Evolutionary conservation across 2,329 filamentous ascomycete genomes (phyloP).

Genomic region (Hypoxylon sp.): DNA sequence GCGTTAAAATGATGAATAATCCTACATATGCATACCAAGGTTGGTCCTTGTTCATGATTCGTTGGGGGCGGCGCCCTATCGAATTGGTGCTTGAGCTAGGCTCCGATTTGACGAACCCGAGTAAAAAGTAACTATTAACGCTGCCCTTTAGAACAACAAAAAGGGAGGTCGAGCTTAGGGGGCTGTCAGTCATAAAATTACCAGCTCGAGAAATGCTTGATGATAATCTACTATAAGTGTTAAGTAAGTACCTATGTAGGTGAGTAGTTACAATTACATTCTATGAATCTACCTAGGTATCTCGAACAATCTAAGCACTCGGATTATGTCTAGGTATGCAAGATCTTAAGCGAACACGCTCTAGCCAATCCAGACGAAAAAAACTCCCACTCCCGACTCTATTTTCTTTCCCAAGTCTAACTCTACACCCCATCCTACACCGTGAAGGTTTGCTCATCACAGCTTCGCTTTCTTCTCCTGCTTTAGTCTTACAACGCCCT

Average conservation of each 20-base stretch:
- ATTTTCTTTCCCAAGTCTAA: conserved; percentile 3
- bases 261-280: not conserved
- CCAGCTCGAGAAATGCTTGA: not conserved
- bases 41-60: not conserved
- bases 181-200: not conserved
- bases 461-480: conserved; percentile 49
- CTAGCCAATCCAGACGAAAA: not conserved
- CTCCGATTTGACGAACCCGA: not conserved
- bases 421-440: conserved; percentile 1
- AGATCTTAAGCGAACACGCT: too few relatives aligned
- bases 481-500: conserved; percentile 54
- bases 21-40: not conserved
- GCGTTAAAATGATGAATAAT: not conserved
- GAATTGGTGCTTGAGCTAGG: not conserved
- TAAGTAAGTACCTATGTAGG: not conserved
- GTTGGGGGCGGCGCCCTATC: not conserved
- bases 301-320: not conserved
- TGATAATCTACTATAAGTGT: not conserved
- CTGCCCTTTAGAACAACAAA: not conserved
- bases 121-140: not conserved
- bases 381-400: not conserved
- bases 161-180: not conserved
- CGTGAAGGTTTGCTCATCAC: not conserved
- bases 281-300: not conserved
- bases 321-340: not conserved